These are phyloP conservation scores for Fusarium palustre DNA, from an alignment of 2,329 filamentous ascomycete genomes.

Conservation along the genomic window DNA sequence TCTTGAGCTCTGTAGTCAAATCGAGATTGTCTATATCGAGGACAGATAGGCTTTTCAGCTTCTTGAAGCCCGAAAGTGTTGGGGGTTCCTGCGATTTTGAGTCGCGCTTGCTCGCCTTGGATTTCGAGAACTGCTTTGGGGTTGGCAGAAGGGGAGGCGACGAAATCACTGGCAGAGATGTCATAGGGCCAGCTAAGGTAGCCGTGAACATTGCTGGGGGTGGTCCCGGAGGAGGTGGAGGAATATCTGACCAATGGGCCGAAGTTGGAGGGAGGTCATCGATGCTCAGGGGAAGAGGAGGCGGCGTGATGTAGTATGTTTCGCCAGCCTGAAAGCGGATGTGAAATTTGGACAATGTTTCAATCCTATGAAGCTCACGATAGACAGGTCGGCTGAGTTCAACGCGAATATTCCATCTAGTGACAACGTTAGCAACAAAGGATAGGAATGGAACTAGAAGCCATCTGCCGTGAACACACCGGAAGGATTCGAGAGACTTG, in stretches of 20 bases:
- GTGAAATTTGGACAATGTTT: constrained; percentile 64
- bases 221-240: constrained; percentile 38
- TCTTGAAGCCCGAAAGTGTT: constrained; percentile 68
- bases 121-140: constrained; percentile 53
- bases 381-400: constrained; percentile 71
- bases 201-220: constrained; percentile 38
- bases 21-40: constrained; percentile 72
- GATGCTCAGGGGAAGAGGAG: constrained; percentile 56
- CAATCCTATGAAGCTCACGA: constrained; percentile 65
- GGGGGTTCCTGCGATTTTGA: constrained; percentile 56
- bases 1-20: constrained; percentile 65
- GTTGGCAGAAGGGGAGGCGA: constrained; percentile 49
- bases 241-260: constrained; percentile 47
- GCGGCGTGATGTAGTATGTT: constrained; percentile 65
- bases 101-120: constrained; percentile 51
- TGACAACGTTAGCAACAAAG: constrained; percentile 9
- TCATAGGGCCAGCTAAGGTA: constrained; percentile 24
- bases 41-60: constrained; percentile 64
- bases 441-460: neutral
- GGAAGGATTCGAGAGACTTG: constrained; percentile 66
- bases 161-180: constrained; percentile 34
- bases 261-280: constrained; percentile 48
- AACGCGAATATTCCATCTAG: constrained; percentile 72
- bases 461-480: constrained; percentile 54
- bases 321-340: constrained; percentile 69